Conservation (phyloP, 2,329 filamentous ascomycete species). For the Thermothelomyces thermophilus region DNA sequence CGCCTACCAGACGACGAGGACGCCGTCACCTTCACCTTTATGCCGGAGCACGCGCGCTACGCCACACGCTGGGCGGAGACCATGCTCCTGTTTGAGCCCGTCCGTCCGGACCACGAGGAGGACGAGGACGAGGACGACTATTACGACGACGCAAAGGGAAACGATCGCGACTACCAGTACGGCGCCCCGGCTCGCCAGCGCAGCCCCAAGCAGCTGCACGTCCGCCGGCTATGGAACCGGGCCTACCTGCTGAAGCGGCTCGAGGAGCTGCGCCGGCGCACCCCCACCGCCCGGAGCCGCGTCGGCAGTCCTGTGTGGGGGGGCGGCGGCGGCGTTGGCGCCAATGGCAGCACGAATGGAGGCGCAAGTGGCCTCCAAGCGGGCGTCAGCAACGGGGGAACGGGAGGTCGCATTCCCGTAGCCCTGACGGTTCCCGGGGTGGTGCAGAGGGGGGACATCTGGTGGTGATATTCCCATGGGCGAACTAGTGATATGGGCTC, state of each 20-base stretch:
- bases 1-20: conserved; percentile 26
- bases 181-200: neutral
- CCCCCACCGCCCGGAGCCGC: neutral
- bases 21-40: conserved; percentile 23
- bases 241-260: conserved; percentile 17
- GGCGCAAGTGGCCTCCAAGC: neutral
- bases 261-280: conserved; percentile 16
- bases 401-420: conserved; percentile 7
- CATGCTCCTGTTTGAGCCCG: conserved; percentile 23
- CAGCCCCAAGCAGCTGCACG: conserved; percentile 16
- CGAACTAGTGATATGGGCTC: too few species aligned
- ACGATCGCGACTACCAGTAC: neutral
- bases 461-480: too few species aligned
- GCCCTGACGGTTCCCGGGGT: conserved; percentile 6
- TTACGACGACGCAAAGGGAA: neutral
- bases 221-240: conserved; percentile 24
- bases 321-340: neutral
- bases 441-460: conserved; percentile 12
- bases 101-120: neutral
- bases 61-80: conserved; percentile 21
- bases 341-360: neutral
- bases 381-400: neutral
- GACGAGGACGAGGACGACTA: neutral
- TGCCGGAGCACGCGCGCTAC: conserved; percentile 15
- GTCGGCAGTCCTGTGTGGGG: conserved; percentile 2